Evolutionary conservation across 352 stramenopile genomes (phyloP).

Genomic region (Lagenidium sp.): DNA sequence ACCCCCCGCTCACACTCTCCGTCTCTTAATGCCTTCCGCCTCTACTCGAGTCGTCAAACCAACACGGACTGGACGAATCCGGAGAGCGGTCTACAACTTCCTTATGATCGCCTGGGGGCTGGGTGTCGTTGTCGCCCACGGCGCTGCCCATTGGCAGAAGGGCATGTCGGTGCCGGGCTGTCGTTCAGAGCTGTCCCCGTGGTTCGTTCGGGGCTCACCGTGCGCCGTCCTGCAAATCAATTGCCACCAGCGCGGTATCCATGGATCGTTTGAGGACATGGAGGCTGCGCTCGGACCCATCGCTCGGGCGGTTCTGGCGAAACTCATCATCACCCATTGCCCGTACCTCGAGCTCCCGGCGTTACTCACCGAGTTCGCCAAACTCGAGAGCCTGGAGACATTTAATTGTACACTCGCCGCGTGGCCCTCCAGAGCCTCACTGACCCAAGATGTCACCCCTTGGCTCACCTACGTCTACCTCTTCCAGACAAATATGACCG

Average conservation of each 20-base stretch:
- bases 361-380: background rate
- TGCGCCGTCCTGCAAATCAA: background rate
- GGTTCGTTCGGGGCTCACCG: background rate
- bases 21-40: background rate
- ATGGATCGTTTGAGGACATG: background rate
- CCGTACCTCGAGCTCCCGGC: constrained; percentile 3
- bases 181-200: background rate
- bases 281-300: background rate
- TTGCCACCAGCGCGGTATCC: background rate
- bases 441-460: background rate
- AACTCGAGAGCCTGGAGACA: constrained; percentile 3
- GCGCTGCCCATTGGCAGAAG: background rate
- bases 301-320: background rate
- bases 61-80: no score
- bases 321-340: constrained; percentile 3
- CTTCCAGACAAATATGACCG: background rate
- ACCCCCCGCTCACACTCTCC: background rate
- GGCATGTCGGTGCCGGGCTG: background rate
- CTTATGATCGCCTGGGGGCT: background rate
- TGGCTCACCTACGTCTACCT: background rate
- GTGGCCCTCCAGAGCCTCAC: background rate
- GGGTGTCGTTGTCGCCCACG: background rate
- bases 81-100: no score
- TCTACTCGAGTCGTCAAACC: background rate
- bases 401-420: constrained; percentile 11